Evolutionary conservation across 2,329 filamentous ascomycete species (phyloP), one percentile per base, ranked within the genome.

Genomic region (Colletotrichum chrysophilum): DNA sequence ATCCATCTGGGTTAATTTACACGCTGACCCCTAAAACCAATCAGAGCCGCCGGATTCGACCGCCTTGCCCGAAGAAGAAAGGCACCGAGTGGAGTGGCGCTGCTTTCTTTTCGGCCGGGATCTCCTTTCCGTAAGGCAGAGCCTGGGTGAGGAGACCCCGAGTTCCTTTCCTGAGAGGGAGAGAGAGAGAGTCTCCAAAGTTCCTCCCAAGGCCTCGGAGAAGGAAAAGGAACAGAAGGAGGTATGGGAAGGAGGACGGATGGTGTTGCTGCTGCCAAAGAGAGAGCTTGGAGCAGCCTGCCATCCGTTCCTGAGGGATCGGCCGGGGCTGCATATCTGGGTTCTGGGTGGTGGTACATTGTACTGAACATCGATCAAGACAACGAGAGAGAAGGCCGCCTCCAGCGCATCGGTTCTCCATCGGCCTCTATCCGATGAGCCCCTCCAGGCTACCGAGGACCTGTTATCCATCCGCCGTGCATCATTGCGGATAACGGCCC

Each of bases 71-170:
- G 38, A 73, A 76, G 30, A 70, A 76, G 71, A 64, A 76, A 75
- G 55, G n/a, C 12, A 62, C 60, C 66, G 61, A 28, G 61, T 56
- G 36, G 36, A 71, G 71, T 76, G 71, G 71, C 74, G 61, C 74
- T 71, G 71, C 66, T 62, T 65, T 48, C 64, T 65, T 62, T 58
- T 34, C 43, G 48, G 28, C 73, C 64, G 58, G 70, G 70, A 68
- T 69, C 74, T 75, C 74, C 58, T 76, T 74, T 65, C 70, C 65
- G 58, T 28, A 73, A 73, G 55, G 64, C 70, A 73, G 32, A 70
- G 58, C 36, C 38, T 26, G 26, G 34, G 38, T 24, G n/a, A 52
- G 64, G 43, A 52, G 43, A 52, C 43, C 43, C 43, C 43, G 10
- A 52, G 43, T 52, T 52, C 38, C 38, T 48, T 48, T 48, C 38